These are phyloP conservation scores for Prunus kanzakura DNA, from an alignment of 306 rosid species.

Conservation along the genomic window DNA sequence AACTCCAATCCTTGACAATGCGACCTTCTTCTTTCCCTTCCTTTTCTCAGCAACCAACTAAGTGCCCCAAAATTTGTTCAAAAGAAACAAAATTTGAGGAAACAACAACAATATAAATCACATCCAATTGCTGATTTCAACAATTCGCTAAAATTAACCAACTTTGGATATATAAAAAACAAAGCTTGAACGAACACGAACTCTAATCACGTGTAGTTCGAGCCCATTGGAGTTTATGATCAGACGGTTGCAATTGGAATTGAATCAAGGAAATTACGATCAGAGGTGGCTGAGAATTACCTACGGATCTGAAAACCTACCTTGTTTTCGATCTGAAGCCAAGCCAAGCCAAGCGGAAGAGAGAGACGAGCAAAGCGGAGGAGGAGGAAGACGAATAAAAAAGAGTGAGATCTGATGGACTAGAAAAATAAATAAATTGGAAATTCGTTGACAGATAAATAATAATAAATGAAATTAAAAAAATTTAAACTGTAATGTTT, in stretches of 20 bases:
- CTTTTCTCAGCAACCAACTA: conserved; percentile 23
- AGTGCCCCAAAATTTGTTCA: neutral
- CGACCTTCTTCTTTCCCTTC: conserved; percentile 1
- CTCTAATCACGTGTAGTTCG: neutral
- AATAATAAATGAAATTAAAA: neutral
- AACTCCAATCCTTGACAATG: neutral
- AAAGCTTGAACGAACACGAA: conserved; percentile 22
- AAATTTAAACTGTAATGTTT: neutral
- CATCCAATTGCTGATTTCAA: neutral
- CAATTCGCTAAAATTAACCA: neutral
- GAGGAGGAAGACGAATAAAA: conserved; percentile 2
- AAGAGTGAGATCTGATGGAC: conserved; percentile 32
- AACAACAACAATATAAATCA: neutral
- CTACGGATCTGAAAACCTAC: conserved; percentile 42
- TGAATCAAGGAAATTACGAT: neutral
- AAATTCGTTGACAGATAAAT: neutral
- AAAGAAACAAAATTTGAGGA: neutral
- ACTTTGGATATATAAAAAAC: conserved; percentile 6
- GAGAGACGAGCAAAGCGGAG: conserved; percentile 33
- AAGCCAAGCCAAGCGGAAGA: conserved; percentile 10
- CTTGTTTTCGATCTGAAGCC: conserved; percentile 55
- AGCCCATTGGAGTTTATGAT: neutral
- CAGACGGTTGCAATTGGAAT: neutral
- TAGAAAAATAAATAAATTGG: neutral
- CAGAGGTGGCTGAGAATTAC: neutral